Conservation (phyloP, 805 yeast species). For the Myxozyma lipomycoides region DNA sequence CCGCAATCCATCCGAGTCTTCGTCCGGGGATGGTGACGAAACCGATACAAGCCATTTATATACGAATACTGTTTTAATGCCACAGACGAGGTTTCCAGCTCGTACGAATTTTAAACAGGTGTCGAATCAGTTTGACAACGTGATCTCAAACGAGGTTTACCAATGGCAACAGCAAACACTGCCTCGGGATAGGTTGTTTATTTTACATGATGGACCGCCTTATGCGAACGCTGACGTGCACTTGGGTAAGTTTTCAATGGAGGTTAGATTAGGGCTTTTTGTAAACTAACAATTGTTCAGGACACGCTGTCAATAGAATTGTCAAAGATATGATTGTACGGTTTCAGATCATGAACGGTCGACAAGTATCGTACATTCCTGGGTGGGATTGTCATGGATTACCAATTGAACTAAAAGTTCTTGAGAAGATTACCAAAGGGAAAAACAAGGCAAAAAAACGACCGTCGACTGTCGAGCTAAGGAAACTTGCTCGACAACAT, state of each 20-base stretch:
- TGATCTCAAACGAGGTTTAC: conserved; percentile 59
- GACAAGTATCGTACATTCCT: conserved; percentile 67
- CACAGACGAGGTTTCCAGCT: conserved; percentile 63
- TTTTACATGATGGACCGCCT: conserved; percentile 96
- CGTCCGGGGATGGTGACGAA: neutral
- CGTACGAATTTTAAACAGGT: conserved; percentile 51
- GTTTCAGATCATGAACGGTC: conserved; percentile 58
- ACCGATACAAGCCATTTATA: conserved; percentile 2
- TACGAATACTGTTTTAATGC: conserved; percentile 43
- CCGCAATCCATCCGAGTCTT: too few relatives aligned
- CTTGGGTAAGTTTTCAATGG: conserved; percentile 36
- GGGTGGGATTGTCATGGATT: conserved; percentile 99
- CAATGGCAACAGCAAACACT: conserved; percentile 48
- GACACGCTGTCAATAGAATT: conserved; percentile 83
- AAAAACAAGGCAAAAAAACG: conserved; percentile 30
- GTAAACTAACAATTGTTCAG: conserved; percentile 41
- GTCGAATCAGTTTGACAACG: conserved; percentile 45
- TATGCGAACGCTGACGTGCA: conserved; percentile 95
- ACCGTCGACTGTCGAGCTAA: conserved; percentile 47
- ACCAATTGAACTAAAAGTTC: conserved; percentile 88
- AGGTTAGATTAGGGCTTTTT: neutral
- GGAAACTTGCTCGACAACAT: conserved; percentile 62
- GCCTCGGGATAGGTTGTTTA: conserved; percentile 42
- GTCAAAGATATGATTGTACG: conserved; percentile 82
- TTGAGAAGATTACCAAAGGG: conserved; percentile 41